Evolutionary conservation across 257 asterid species (phyloP), one percentile per base, ranked within the genome.

Genomic region (Solanum pinnatisectum): DNA sequence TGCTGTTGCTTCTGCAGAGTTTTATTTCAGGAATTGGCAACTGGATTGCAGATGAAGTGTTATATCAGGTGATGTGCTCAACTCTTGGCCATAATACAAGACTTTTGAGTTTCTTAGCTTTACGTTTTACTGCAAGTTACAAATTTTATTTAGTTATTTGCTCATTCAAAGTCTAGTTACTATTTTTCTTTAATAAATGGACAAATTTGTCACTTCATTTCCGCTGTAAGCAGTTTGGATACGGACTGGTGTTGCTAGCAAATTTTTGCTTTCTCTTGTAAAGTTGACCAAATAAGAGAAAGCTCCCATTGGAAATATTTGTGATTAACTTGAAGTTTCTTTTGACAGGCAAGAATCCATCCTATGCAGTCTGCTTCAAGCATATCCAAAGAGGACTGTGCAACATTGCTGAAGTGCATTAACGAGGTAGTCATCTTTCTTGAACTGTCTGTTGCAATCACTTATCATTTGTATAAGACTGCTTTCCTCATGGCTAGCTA

Each of bases 31-130:
- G 99, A 88, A 96, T 97, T 90, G 99, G 99, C 88, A 97, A 97
- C 90, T 97, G 99, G 99, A 94, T 97, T 93, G 99, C 98, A 87
- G 99, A 97, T 90, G 99, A 97, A 95, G 98, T 97, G 88, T 90
- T 97, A 56, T 97, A 96, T 92, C 99, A 96, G 90, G 99, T 97
- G 70, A 94, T 91, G 84, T 81, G 88, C 95, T 68, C 87, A 86
- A 23, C 23, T 86, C 84, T 36, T 65, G 68, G 76, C 46, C 14
- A 86, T 74, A 46, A 86, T 82, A 49, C 67, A 49, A 49, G 86
- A 82, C 30, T 49, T 11, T 79, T 70, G 46, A 63, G 81, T 79
- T 71, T 59, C 83, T 72, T 83, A 33, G 74, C n/a, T 81, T 87
- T 76, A 30, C 15, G 10, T 52, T 52, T 88, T 30, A 27, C 37